Base-by-base conservation (phyloP, 352 stramenopile genomes). In the Pythium rishiriense region DNA sequence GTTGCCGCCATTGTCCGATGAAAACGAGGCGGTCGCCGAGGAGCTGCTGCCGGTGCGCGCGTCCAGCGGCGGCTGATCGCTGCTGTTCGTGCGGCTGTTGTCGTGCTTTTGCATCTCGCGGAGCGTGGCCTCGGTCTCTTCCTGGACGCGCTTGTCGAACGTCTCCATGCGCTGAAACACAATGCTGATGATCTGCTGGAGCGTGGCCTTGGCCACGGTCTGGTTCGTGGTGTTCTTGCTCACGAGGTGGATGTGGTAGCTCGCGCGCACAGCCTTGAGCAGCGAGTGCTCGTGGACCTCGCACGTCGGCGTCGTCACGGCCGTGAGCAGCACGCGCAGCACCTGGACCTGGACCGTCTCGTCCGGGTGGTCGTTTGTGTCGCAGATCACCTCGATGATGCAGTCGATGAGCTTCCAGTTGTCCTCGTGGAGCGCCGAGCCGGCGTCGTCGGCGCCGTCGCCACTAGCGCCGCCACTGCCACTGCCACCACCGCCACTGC, bases 121-220 rank as follows among this genome's bases (percentile, higher is more conserved):
- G 39, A 91, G 60, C 41, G 79, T 82, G 1, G 77, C 72, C 28
- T 78, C 76, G 0, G 79, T 92, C 57, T 92, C 81, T 63, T 90
- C 78, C 50, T 85, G 76, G 1, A 90, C 81, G n/a, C 79, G 79
- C 66, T 85, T 71, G 64, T 92, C 83, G 49, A 92, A 92, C 25
- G 82, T 89, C 75, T 99, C 97, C 95, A 99, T 98, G 52, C 97
- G 75, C 66, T 97, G 84, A 75, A 99, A 99, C 0, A 99, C 94
- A 50, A 98, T 94, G 28, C 78, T 94, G 15, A 98, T 91, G 64
- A 99, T 96, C 73, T 99, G 97, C 75, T 98, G 96, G 37, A 99
- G 77, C 41, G 95, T 97, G 31, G 97, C 97, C 73, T 98, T 97
- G n/a, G 97, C 97, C 4, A 98, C 98, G 6, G 90, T 99, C 62